Base-by-base conservation (phyloP, 1,284 basidiomycete species). In the Exobasidium cylindrosporum region DNA sequence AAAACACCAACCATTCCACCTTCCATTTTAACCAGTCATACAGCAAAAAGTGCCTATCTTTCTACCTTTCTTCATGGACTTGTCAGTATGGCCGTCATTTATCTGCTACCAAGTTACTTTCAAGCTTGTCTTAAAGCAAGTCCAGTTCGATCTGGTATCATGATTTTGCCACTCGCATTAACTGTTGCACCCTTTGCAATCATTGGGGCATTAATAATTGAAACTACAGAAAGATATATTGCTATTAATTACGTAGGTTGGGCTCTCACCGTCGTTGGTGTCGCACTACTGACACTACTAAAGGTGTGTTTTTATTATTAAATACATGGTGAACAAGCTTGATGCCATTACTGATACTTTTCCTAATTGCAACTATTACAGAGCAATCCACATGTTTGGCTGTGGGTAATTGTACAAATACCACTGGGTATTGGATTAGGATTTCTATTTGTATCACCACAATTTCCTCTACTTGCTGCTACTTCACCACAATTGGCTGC, bases 81-180 rank as follows among this genome's bases (percentile, higher is more conserved):
- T 13, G 54, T 71, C 14, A 69, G 72, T 4, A 68, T 77, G 49
- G 69, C 65, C 2, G 59, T 72, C n/a, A 70, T 73, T 57, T 79
- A 80, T 57, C 72, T 68, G 14, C 58, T 70, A 31, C 68, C 68
- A n/a, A 59, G 70, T 57, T 85, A 84, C 70, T 84, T 84, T 65
- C 84, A 85, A 73, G 82, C 81, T 3, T 82, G 82, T 63, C 81
- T 82, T 49, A 81, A 79, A 11, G 81, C 82, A 3, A 80, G 81
- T 1, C 82, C 85, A 0, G 76, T 82, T n/a, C 67, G 69, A 0
- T 82, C 84, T 2, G 83, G 83, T 0, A 79, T 86, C 17, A 76
- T 82, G 26, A 66, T 79, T 1, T 79, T 85, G 54, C 72, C 80
- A 1, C 65, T 69, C n/a, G 55, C 54, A 6, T 64, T 62, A 31